Evolutionary conservation across 805 yeast species (phyloP), one percentile per base, ranked within the genome.

Genomic region (Helenozyma baotianmanensis): DNA sequence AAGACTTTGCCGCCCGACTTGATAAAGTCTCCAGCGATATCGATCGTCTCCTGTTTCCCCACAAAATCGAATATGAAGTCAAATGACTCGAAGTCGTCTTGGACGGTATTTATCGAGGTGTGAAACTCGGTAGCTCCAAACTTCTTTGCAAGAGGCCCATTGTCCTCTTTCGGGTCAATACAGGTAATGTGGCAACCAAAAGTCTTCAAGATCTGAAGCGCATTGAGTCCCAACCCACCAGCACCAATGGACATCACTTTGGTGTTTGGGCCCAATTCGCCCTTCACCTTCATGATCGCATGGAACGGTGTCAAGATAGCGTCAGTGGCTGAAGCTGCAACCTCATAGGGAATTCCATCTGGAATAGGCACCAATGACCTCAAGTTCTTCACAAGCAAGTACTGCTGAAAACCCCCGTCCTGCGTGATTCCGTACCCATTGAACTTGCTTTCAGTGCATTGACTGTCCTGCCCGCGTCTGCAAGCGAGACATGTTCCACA

Each of bases 171-270:
- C 28, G 40, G 35, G 40, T 66, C 72, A 15, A 48, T 44, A 10
- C 61, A 61, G 10, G 64, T 61, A 9, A 64, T 51, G 23, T 54
- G 33, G 41, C 60, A 54, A 8, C 62, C 61, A 36, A 50, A 64
- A 23, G 41, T 39, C 24, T 45, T 48, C 27, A 66, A 46, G 24
- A 66, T 58, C 38, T 66, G 72, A n/a, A 66, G 27, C 4, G 68
- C 72, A 45, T 64, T 64, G 40, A 64, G 48, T 1, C 72, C 71
- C 32, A 66, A 50, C 4, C 72, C 72, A 9, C 72, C 72, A 14
- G 61, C 49, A 0, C 72, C 71, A n/a, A 59, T 41, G 6, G 63
- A 56, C 21, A 63, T 51, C 5, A 64, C 65, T 36, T 60, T 64
- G 7, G 56, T 40, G 3, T 62, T 51, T 3, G 70, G 70, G 11